Evolutionary conservation across 768 basidiomycete genomes (phyloP).

Genomic region (Tylopilus plumbeoviolaceoides): DNA sequence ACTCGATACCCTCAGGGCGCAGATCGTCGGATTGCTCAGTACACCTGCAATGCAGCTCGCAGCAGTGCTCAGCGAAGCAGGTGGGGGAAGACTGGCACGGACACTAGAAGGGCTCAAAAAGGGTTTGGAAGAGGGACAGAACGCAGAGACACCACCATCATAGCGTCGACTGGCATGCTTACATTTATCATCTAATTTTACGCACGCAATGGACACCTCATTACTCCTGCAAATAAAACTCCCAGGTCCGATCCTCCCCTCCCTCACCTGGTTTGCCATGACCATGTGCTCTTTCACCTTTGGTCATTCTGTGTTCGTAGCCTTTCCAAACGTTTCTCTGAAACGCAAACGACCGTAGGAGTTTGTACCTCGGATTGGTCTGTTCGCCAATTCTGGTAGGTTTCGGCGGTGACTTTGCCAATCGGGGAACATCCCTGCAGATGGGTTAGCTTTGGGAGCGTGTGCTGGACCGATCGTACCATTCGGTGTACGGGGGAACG

Average conservation of each 20-base stretch:
- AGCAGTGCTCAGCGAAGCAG: slow-evolving; percentile 62
- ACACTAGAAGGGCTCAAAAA: slow-evolving; percentile 73
- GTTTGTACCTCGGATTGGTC: slow-evolving; percentile 63
- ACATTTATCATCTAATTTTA: slow-evolving; percentile 6
- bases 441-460: slow-evolving; percentile 6
- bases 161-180: slow-evolving; percentile 12
- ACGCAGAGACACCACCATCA: slow-evolving; percentile 14
- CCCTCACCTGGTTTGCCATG: slow-evolving; percentile 65
- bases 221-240: slow-evolving; percentile 55
- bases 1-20: slow-evolving; percentile 70
- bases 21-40: slow-evolving; percentile 81
- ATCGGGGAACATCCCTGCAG: slow-evolving; percentile 66
- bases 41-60: slow-evolving; percentile 72
- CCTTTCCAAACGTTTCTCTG: slow-evolving; percentile 67
- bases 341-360: slow-evolving; percentile 80
- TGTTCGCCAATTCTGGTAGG: slow-evolving; percentile 41
- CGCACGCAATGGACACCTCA: background rate
- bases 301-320: slow-evolving; percentile 93
- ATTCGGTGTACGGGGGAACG: slow-evolving; percentile 80
- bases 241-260: slow-evolving; percentile 85
- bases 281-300: slow-evolving; percentile 72
- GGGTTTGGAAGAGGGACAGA: slow-evolving; percentile 52
- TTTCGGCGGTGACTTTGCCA: slow-evolving; percentile 72
- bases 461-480: slow-evolving; percentile 43
- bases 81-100: slow-evolving; percentile 64